Base-by-base conservation (phyloP, 1,139 yeast species). In the Candida sp. region DNA sequence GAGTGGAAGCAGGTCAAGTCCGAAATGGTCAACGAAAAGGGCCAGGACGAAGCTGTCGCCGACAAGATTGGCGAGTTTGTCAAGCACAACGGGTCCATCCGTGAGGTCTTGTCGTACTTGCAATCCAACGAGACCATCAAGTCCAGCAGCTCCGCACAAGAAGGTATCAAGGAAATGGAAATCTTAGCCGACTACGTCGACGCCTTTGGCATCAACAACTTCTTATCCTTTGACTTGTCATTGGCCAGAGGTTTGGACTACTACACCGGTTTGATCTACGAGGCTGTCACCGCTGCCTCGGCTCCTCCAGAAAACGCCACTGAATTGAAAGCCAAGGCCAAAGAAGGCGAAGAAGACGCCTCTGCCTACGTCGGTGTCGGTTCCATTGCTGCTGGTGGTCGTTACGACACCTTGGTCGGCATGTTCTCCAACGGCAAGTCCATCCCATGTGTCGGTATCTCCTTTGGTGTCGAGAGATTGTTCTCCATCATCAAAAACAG, bases 311-410 rank as follows among this genome's bases (percentile, higher is more conserved):
- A 77, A 44, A 86, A 88, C 66, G 94, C 94, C 8, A 77, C 74
- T 38, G 88, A 84, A 63, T 72, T 85, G 63, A 85, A 86, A 66
- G 81, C 78, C 54, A 81, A 80, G 63, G 80, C 84, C 48, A 66
- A 63, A 51, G 49, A 65, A 49, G 86, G 80, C 27, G 91, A 84
- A 48, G 98, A 92, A 59, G 99, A 94, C 72, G 97, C 97, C 49
- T 89, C 96, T 48, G 98, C 91, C 58, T 91, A 89, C 63, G 98
- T 94, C 47, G 99, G 99, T 62, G 98, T 94, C 47, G 99, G 99
- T 30, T 93, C 98, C 7, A 91, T 94, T 62, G 97, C 97, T 51
- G 99, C 97, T 43, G 99, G 99, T 73, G 99, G 99, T 59, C 90
- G 99, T 71, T 94, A 94, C 71, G 99, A 94, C 69, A 88, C 89